Conservation (phyloP, 768 basidiomycete genomes). For the Trametes cubensis region DNA sequence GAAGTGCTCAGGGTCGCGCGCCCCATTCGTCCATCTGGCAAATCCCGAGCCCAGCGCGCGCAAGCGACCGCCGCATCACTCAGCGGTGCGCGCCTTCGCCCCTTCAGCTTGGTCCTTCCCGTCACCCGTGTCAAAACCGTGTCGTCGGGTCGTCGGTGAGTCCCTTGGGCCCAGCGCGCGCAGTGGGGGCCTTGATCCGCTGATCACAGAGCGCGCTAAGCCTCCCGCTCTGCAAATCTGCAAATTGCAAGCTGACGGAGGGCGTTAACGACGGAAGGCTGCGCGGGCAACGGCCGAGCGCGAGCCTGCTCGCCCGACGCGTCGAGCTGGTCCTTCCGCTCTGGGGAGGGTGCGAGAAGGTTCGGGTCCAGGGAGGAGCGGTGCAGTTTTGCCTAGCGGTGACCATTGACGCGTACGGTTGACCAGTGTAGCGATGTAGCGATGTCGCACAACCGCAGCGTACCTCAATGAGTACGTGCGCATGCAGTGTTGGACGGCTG, state of each 20-base stretch:
- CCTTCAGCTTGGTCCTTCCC: too few species aligned
- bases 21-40: neutral
- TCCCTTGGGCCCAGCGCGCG: neutral
- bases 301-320: neutral
- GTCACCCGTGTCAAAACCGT: too few species aligned
- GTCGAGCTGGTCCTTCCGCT: conserved; percentile 7
- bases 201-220: too few species aligned
- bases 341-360: neutral
- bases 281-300: neutral
- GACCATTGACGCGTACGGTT: too few species aligned
- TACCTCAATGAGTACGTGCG: too few species aligned
- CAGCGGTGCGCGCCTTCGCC: neutral
- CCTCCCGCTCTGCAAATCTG: too few species aligned
- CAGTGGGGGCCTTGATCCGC: too few species aligned
- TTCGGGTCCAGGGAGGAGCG: neutral
- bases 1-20: conserved; percentile 4
- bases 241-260: too few species aligned
- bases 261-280: neutral
- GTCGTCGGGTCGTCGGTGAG: neutral
- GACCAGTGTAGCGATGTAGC: neutral
- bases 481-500: neutral
- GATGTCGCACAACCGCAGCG: too few species aligned
- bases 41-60: neutral
- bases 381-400: too few species aligned
- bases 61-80: conserved; percentile 4